phyloP scores from a whole-genome alignment of 2,329 filamentous ascomycete species.

The Cladosporium sp. region DNA sequence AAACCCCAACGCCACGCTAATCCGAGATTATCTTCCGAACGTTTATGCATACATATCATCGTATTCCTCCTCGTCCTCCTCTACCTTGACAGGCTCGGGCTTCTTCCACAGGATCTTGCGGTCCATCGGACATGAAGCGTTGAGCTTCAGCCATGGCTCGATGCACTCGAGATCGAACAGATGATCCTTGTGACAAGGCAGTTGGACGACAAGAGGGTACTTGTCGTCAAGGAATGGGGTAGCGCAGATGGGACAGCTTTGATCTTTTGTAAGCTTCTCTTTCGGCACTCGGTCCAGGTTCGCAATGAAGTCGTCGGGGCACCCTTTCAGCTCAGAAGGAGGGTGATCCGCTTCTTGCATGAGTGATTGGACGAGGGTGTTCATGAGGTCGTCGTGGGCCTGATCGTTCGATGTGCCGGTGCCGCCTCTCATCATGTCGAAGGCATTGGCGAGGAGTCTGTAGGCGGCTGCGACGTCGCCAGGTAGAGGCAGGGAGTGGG shows the following conservation, averaged over 20 bases:
- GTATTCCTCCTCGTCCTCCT: slow-evolving; percentile 53
- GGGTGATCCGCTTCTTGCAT: slow-evolving; percentile 59
- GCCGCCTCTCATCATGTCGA: slow-evolving; percentile 56
- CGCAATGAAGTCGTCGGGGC: slow-evolving; percentile 61
- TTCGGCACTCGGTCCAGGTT: slow-evolving; percentile 61
- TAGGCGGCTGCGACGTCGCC: slow-evolving; percentile 61
- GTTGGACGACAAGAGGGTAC: slow-evolving; percentile 60
- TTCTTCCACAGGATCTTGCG: slow-evolving; percentile 59
- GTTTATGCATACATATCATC: slow-evolving; percentile 52
- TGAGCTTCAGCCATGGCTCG: slow-evolving; percentile 63
- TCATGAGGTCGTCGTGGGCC: slow-evolving; percentile 46
- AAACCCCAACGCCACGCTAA: slow-evolving; percentile 20
- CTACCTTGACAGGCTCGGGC: slow-evolving; percentile 31
- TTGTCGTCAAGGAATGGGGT: slow-evolving; percentile 61
- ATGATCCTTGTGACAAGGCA: slow-evolving; percentile 63
- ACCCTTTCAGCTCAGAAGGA: slow-evolving; percentile 60
- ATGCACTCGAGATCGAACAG: slow-evolving; percentile 67
- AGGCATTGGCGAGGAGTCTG: slow-evolving; percentile 61
- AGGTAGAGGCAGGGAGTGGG: slow-evolving; percentile 61
- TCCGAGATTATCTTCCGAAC: background rate
- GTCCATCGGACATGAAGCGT: slow-evolving; percentile 65
- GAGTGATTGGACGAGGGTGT: slow-evolving; percentile 57
- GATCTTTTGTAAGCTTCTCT: slow-evolving; percentile 52
- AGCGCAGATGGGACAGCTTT: slow-evolving; percentile 61
- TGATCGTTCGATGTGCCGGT: slow-evolving; percentile 15